phyloP scores from a whole-genome alignment of 768 basidiomycete genomes.

The Suillus cothurnatus region DNA sequence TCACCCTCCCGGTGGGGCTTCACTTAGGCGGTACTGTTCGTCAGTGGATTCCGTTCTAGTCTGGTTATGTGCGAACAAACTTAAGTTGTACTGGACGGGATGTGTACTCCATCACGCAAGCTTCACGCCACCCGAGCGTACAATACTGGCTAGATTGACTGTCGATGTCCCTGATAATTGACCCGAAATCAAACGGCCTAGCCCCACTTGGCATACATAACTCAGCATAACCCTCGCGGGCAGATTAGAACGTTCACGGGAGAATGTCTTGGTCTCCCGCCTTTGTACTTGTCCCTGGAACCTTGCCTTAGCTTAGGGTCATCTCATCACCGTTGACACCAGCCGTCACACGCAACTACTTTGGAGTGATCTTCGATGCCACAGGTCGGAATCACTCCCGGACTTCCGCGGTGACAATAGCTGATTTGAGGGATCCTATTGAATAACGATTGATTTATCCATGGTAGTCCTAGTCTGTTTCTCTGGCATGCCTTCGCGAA shows the following conservation, averaged over 20 bases:
- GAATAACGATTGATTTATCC: too few species aligned
- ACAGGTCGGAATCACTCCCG: not conserved
- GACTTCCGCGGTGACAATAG: too few species aligned
- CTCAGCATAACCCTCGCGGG: not conserved
- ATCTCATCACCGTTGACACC: not conserved
- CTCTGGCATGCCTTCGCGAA: too few species aligned
- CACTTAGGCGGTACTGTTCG: not conserved
- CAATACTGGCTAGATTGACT: not conserved
- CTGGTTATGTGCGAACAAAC: not conserved
- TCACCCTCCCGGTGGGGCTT: not conserved
- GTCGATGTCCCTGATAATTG: not conserved
- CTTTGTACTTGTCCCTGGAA: not conserved
- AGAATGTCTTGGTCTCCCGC: not conserved
- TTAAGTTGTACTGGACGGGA: not conserved
- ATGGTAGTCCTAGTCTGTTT: too few species aligned
- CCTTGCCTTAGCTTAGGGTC: not conserved
- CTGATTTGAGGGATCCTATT: not conserved
- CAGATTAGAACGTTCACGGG: slow-evolving; percentile 1
- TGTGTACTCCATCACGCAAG: too few species aligned
- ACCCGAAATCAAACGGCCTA: not conserved
- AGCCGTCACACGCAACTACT: not conserved
- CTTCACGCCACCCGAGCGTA: not conserved
- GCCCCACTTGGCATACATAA: too few species aligned
- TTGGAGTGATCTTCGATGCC: not conserved
- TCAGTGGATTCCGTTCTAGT: too few species aligned